These are phyloP conservation scores for Lactarius indigo DNA, from an alignment of 768 basidiomycete species.

Conservation along the genomic window DNA sequence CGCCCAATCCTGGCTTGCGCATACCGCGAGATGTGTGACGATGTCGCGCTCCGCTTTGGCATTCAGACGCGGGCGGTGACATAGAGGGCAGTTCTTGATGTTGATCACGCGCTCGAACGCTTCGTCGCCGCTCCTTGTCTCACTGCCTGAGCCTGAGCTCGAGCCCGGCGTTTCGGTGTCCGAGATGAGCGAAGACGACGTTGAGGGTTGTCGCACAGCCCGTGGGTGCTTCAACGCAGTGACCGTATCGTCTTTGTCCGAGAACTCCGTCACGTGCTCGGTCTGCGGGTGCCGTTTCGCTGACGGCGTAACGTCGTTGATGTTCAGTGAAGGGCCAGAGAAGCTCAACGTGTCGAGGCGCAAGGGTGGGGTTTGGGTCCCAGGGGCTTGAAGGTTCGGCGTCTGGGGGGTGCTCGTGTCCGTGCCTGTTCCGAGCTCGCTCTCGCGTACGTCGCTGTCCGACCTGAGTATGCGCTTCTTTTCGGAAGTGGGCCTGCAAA, in stretches of 20 bases:
- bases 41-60: slow-evolving; percentile 92
- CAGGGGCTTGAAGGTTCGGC: slow-evolving; percentile 41
- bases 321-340: slow-evolving; percentile 46
- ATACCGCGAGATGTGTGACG: slow-evolving; percentile 94
- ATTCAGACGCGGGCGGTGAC: slow-evolving; percentile 82
- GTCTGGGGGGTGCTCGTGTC: slow-evolving; percentile 53
- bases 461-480: slow-evolving; percentile 60
- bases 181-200: slow-evolving; percentile 42
- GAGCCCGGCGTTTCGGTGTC: slow-evolving; percentile 41
- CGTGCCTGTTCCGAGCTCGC: slow-evolving; percentile 22
- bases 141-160: slow-evolving; percentile 24
- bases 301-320: slow-evolving; percentile 26
- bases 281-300: background rate
- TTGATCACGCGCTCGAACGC: slow-evolving; percentile 86
- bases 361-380: slow-evolving; percentile 34
- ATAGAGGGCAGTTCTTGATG: slow-evolving; percentile 90
- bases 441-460: slow-evolving; percentile 32
- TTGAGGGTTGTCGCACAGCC: slow-evolving; percentile 30
- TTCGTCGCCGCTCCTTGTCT: slow-evolving; percentile 30
- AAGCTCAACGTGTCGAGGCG: slow-evolving; percentile 59
- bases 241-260: background rate
- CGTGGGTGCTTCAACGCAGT: slow-evolving; percentile 1
- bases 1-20: slow-evolving; percentile 91
- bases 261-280: slow-evolving; percentile 6
- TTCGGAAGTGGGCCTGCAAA: slow-evolving; percentile 69